These are phyloP conservation scores for Drechslerella coelobrocha DNA, from an alignment of 2,329 filamentous ascomycete species.

Conservation along the genomic window DNA sequence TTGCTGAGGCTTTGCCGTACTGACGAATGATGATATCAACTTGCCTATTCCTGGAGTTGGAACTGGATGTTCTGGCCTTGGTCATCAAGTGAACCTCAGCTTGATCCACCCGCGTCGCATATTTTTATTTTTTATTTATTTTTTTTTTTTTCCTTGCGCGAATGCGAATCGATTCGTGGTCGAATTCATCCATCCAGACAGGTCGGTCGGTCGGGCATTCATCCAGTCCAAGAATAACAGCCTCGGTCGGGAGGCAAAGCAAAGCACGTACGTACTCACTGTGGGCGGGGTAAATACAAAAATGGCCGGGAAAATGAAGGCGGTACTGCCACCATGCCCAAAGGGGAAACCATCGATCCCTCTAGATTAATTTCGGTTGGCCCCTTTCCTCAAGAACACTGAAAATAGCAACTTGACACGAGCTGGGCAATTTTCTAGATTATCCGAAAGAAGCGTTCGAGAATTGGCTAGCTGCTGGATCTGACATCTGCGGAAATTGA, in stretches of 20 bases:
- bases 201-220: not conserved
- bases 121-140: no score
- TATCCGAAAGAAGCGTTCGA: slow-evolving; percentile 19
- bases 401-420: slow-evolving; percentile 23
- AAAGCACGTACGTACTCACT: slow-evolving; percentile 11
- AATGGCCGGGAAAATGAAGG: slow-evolving; percentile 21
- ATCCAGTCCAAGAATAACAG: slow-evolving; percentile 19
- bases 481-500: slow-evolving; percentile 18
- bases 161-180: slow-evolving; percentile 16
- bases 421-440: slow-evolving; percentile 32
- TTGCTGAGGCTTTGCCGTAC: not conserved
- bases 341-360: slow-evolving; percentile 2
- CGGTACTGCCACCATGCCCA: not conserved
- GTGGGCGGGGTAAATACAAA: slow-evolving; percentile 40
- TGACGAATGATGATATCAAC: slow-evolving; percentile 41
- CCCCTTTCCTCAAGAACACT: not conserved
- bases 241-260: slow-evolving; percentile 30
- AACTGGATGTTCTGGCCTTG: slow-evolving; percentile 17
- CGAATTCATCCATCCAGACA: not conserved
- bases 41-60: slow-evolving; percentile 38
- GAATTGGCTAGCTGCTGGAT: slow-evolving; percentile 17
- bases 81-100: slow-evolving; percentile 18
- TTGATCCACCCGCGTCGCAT: slow-evolving; percentile 31
- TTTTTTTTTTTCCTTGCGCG: not conserved
- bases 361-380: not conserved